A percentile compares a stretch with the other conserved stretches of the same genome.
phyloP scores from a whole-genome alignment of 805 yeast genomes.

The Wickerhamomyces alni region DNA sequence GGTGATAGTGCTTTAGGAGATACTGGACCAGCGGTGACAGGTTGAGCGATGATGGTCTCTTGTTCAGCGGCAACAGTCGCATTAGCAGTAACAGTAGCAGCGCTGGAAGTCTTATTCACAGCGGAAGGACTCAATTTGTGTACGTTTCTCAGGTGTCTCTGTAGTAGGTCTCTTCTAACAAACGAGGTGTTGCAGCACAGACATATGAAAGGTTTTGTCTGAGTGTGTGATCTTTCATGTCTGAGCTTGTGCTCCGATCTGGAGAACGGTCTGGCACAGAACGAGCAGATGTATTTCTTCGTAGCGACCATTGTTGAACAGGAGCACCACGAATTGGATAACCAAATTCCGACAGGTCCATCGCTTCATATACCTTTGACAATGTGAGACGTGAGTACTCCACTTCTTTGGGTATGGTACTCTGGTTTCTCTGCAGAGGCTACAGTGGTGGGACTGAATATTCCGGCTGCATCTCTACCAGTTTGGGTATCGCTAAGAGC shows the following conservation, averaged over 20 bases:
- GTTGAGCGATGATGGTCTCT: neutral
- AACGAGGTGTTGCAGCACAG: constrained; percentile 8
- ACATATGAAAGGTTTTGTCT: constrained; percentile 13
- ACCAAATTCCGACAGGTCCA: neutral
- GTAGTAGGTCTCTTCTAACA: constrained; percentile 14
- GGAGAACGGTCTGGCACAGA: constrained; percentile 13
- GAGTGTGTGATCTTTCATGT: constrained; percentile 14
- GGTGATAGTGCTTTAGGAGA: too few relatives aligned
- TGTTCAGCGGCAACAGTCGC: too few relatives aligned
- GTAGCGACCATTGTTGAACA: constrained; percentile 1
- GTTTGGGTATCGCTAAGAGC: too few relatives aligned
- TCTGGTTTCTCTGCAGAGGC: too few relatives aligned
- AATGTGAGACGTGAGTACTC: too few relatives aligned
- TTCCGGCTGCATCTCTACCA: too few relatives aligned
- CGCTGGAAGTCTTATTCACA: neutral
- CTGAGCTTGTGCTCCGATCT: constrained; percentile 13
- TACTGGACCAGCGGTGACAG: too few relatives aligned
- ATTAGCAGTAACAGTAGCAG: neutral
- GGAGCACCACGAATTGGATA: too few relatives aligned
- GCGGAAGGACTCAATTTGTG: constrained; percentile 6
- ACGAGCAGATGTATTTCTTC: constrained; percentile 12
- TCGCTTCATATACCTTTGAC: neutral
- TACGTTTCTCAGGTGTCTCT: constrained; percentile 11
- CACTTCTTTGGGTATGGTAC: too few relatives aligned
- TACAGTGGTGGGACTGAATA: too few relatives aligned